These are phyloP conservation scores for Hypsizygus marmoreus DNA, from an alignment of 768 basidiomycete species.

Conservation along the genomic window DNA sequence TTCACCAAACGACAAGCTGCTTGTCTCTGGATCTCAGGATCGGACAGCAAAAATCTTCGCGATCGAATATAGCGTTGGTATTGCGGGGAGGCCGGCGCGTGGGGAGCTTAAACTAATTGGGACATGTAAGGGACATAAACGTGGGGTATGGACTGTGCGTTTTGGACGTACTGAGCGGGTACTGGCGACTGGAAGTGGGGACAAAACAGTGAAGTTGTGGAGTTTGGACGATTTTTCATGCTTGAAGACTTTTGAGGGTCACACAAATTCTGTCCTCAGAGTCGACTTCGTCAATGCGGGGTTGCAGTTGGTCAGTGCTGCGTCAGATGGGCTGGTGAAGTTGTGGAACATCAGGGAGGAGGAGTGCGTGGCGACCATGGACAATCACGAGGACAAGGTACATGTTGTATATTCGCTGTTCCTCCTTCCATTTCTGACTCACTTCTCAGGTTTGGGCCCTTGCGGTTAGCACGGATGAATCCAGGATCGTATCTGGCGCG, in stretches of 20 bases:
- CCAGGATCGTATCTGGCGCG: slow-evolving; percentile 87
- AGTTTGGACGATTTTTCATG: slow-evolving; percentile 92
- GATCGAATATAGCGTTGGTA: slow-evolving; percentile 55
- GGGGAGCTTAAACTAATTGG: slow-evolving; percentile 80
- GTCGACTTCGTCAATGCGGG: slow-evolving; percentile 88
- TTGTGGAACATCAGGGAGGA: slow-evolving; percentile 92
- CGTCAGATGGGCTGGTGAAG: slow-evolving; percentile 95
- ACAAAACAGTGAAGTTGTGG: slow-evolving; percentile 95
- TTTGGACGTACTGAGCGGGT: slow-evolving; percentile 84
- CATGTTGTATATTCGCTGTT: slow-evolving; percentile 20
- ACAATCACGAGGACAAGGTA: slow-evolving; percentile 98
- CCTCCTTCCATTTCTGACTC: slow-evolving; percentile 1
- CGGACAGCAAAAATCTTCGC: slow-evolving; percentile 90
- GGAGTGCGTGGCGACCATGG: slow-evolving; percentile 84
- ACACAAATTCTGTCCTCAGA: slow-evolving; percentile 93
- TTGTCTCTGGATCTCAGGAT: slow-evolving; percentile 96
- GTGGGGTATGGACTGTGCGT: slow-evolving; percentile 93
- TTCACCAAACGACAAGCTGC: slow-evolving; percentile 81
- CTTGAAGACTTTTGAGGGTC: slow-evolving; percentile 95
- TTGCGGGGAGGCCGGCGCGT: slow-evolving; percentile 43
- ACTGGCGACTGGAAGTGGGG: slow-evolving; percentile 92
- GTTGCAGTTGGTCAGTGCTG: slow-evolving; percentile 85
- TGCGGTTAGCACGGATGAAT: slow-evolving; percentile 78
- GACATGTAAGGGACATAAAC: slow-evolving; percentile 93
- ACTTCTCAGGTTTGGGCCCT: slow-evolving; percentile 91